A percentile compares a stretch with the other conserved stretches of the same genome.
Conservation (phyloP, 1,284 basidiomycete species). For the Cutaneotrichosporon cavernicola region DNA sequence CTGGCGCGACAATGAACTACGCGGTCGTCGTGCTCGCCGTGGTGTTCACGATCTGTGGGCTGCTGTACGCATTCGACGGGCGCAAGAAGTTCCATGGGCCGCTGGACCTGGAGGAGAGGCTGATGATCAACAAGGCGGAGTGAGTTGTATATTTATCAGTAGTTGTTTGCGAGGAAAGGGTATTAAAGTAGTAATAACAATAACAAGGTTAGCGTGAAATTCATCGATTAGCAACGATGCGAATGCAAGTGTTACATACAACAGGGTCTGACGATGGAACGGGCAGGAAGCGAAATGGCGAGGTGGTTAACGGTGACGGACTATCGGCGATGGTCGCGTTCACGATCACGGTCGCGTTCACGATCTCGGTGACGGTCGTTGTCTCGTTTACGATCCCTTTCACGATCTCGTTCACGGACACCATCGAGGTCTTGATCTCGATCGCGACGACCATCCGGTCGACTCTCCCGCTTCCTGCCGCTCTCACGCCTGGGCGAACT, state of each 20-base stretch:
- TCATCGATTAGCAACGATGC: neutral
- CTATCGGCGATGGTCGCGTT: neutral
- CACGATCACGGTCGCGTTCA: neutral
- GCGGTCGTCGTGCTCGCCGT: constrained; percentile 45
- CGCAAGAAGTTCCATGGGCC: constrained; percentile 51
- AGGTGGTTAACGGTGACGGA: neutral
- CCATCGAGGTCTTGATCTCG: neutral
- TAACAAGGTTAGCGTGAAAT: neutral
- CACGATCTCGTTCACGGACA: neutral
- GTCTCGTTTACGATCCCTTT: neutral
- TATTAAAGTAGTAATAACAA: neutral
- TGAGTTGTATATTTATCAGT: neutral
- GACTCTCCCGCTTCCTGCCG: neutral
- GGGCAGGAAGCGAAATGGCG: neutral
- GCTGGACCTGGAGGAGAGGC: constrained; percentile 38
- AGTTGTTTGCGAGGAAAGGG: neutral
- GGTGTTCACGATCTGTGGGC: constrained; percentile 37
- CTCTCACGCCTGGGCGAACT: neutral
- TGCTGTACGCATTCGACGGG: constrained; percentile 49
- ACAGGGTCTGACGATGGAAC: neutral
- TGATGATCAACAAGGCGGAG: constrained; percentile 5
- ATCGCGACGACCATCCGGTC: neutral
- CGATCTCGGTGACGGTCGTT: neutral
- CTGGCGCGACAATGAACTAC: constrained; percentile 55
- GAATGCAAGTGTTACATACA: neutral